Conservation (phyloP, 2,329 filamentous ascomycete species). For the Chaetomiaceae sp. region DNA sequence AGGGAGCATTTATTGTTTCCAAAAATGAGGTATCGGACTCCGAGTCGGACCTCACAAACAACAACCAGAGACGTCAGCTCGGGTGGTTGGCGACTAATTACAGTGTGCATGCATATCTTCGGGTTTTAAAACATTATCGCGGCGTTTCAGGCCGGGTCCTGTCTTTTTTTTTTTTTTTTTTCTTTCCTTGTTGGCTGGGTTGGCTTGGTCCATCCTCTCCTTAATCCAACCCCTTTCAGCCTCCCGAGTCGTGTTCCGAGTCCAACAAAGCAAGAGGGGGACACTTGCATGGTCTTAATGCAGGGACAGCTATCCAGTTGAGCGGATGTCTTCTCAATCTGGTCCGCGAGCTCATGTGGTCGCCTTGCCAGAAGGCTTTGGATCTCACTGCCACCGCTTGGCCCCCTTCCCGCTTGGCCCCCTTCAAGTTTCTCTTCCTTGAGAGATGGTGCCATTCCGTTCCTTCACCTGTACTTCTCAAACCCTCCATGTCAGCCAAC, state of each 20-base stretch:
- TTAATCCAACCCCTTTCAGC: background rate
- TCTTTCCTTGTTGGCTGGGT: background rate
- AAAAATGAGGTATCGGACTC: background rate
- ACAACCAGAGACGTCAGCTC: constrained; percentile 5
- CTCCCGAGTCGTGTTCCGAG: background rate
- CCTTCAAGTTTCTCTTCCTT: no score
- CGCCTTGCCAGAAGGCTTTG: no score
- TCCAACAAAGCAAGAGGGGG: background rate
- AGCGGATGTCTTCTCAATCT: background rate
- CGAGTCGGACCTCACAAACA: no score
- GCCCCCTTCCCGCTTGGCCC: no score
- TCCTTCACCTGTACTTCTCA: background rate
- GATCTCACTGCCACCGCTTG: no score
- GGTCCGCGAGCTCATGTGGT: background rate
- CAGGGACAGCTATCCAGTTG: background rate
- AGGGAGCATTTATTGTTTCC: background rate
- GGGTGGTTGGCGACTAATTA: background rate
- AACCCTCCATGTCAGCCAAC: background rate
- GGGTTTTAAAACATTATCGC: background rate
- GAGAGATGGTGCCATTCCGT: no score
- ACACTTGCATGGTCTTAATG: background rate
- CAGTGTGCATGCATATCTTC: constrained; percentile 10
- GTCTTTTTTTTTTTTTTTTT: background rate
- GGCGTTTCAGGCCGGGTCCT: constrained; percentile 8
- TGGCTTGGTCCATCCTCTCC: background rate